Base-by-base conservation (phyloP, 352 stramenopile genomes). In the Phytophthora tentaculata region DNA sequence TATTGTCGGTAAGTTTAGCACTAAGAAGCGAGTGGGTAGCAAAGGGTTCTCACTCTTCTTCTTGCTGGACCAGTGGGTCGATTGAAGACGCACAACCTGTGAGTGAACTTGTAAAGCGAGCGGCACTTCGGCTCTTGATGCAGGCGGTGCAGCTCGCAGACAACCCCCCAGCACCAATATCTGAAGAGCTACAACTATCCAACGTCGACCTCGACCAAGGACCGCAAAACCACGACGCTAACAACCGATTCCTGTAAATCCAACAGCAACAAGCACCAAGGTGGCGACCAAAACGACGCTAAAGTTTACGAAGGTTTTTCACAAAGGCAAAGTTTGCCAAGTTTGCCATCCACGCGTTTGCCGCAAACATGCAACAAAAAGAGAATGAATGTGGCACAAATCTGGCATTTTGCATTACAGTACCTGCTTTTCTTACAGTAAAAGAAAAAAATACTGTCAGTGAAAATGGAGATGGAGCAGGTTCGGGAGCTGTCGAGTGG, bases 401-500 rank as follows among this genome's bases (percentile, higher is more conserved):
- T 23, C 29, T 50, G 44, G 9, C 44, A 50, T 29, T 50, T 50
- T 50, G 12, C 8, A 14, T 49, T 26, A 45, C 39, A n/a, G 6
- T 26, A 23, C 5, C n/a, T n/a, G n/a, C n/a, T n/a, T n/a, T n/a
- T n/a, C n/a, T n/a, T n/a, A 49, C 43, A 32, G 28, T 8, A 32
- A 5, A 32, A 32, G 9, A 32, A 32, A 32, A 32, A 9, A n/a
- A n/a, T n/a, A n/a, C n/a, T n/a, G n/a, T n/a, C n/a, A n/a, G 28
- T 32, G 5, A n/a, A 45, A 12, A 29, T 56, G 43, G 20, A 19
- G 13, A 82, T 79, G 74, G 78, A 89, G 59, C 53, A 65, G 9
- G 19, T 71, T 39, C 45, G 51, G 32, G 64, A 74, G 63, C 52
- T 82, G 10, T 10, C 67, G 35, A 77, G 48, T n/a, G 81, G 81